Conservation (phyloP, 495 filamentous ascomycete species). For the Cercophora newfieldiana region DNA sequence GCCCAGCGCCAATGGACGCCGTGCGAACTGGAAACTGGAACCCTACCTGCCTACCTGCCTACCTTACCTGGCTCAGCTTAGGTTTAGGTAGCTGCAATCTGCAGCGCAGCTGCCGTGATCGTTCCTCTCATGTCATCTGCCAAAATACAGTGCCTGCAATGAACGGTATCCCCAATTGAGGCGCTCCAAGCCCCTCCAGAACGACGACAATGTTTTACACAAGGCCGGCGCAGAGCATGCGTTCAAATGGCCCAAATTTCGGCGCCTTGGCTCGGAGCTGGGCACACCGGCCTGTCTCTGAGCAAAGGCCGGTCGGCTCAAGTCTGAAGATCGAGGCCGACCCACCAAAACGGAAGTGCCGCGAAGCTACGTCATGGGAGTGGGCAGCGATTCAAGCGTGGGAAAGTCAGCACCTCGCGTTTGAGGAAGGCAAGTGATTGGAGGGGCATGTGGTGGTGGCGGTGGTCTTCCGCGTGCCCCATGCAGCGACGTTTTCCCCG, state of each 20-base stretch:
- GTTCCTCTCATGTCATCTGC: not conserved
- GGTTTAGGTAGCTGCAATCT: not conserved
- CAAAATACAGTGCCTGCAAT: not conserved
- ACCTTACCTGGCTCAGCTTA: not conserved
- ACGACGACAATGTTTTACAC: not conserved
- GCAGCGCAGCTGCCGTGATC: not conserved
- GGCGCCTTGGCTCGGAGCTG: slow-evolving; percentile 13
- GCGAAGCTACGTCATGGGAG: slow-evolving; percentile 17
- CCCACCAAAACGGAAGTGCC: slow-evolving; percentile 33
- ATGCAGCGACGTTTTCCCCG: not conserved
- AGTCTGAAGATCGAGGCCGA: not conserved
- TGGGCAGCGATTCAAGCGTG: slow-evolving; percentile 6
- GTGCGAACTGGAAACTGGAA: not conserved
- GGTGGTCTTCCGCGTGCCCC: not conserved
- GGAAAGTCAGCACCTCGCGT: slow-evolving; percentile 22
- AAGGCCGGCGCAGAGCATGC: not conserved
- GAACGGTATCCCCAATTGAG: not conserved
- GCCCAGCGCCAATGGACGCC: not conserved
- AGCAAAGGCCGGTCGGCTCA: not conserved
- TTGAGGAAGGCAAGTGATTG: not conserved
- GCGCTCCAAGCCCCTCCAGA: not conserved
- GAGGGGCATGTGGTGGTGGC: not conserved
- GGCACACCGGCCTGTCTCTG: not conserved
- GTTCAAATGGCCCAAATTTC: slow-evolving; percentile 12
- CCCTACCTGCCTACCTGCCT: not conserved